A percentile compares a stretch with the other conserved stretches of the same genome.
Evolutionary conservation across 2,329 filamentous ascomycete genomes (phyloP).

Genomic region (Pyrenophora seminiperda): DNA sequence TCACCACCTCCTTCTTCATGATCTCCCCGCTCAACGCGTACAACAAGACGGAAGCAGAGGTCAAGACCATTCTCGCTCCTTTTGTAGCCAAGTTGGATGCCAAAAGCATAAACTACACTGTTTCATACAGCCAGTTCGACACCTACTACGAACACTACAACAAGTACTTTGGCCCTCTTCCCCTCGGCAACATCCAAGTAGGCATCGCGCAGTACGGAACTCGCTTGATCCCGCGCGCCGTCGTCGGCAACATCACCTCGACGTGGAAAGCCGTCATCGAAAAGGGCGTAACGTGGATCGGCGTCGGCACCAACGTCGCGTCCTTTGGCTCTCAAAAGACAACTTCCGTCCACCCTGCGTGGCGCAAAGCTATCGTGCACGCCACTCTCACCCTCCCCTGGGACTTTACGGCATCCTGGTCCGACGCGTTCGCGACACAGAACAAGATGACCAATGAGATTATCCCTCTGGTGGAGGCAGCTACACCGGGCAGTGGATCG

Average conservation of each 20-base stretch:
- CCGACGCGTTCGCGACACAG: conserved; percentile 21
- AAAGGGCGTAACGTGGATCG: conserved; percentile 27
- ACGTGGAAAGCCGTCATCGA: conserved; percentile 25
- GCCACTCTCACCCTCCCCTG: conserved; percentile 24
- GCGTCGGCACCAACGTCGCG: conserved; percentile 22
- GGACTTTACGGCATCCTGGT: conserved; percentile 27
- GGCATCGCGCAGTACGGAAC: conserved; percentile 27
- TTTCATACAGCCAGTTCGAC: conserved; percentile 18
- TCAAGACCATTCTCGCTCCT: conserved; percentile 24
- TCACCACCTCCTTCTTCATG: conserved; percentile 22
- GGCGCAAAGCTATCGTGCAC: conserved; percentile 28
- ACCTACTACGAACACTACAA: conserved; percentile 32
- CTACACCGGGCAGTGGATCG: conserved; percentile 24
- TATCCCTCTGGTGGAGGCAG: conserved; percentile 23
- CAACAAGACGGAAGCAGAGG: conserved; percentile 21
- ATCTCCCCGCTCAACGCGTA: conserved; percentile 29
- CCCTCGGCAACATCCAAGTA: conserved; percentile 26
- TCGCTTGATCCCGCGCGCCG: conserved; percentile 23
- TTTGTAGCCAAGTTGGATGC: conserved; percentile 21
- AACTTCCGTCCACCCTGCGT: conserved; percentile 31
- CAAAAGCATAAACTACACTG: conserved; percentile 20
- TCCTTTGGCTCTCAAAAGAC: conserved; percentile 19
- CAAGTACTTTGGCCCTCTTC: conserved; percentile 30
- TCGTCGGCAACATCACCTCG: conserved; percentile 15
- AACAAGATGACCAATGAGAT: conserved; percentile 26